A percentile compares a stretch with the other conserved stretches of the same genome.
Conservation (phyloP, 108 stramenopile genomes). For the Cyclotella sp. region DNA sequence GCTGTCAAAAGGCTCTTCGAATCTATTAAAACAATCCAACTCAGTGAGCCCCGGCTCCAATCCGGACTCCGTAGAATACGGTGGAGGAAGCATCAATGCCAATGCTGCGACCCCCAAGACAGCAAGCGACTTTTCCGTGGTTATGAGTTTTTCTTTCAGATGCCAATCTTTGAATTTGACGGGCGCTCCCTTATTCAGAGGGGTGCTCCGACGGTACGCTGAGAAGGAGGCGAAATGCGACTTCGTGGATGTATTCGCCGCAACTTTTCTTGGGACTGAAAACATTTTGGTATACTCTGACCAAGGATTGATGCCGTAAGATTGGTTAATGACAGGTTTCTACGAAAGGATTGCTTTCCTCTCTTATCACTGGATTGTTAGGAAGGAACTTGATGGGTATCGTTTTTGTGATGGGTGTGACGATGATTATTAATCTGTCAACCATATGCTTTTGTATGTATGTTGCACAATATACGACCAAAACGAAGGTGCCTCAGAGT, state of each 20-base stretch:
- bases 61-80: not conserved
- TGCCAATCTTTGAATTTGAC: slow-evolving; percentile 24
- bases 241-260: slow-evolving; percentile 2
- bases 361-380: too few relatives aligned
- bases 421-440: too few relatives aligned
- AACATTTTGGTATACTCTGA: not conserved
- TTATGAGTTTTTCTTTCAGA: slow-evolving; percentile 37
- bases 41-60: slow-evolving; percentile 12
- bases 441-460: too few relatives aligned
- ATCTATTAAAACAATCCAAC: slow-evolving; percentile 27
- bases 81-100: slow-evolving; percentile 37
- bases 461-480: too few relatives aligned
- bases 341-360: too few relatives aligned
- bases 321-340: too few relatives aligned
- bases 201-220: slow-evolving; percentile 14
- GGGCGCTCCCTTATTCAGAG: slow-evolving; percentile 16
- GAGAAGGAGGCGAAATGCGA: slow-evolving; percentile 1
- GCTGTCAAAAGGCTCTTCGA: slow-evolving; percentile 44
- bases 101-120: slow-evolving; percentile 35
- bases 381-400: too few relatives aligned
- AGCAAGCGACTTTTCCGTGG: slow-evolving; percentile 33
- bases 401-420: too few relatives aligned
- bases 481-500: too few relatives aligned
- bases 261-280: slow-evolving; percentile 1
- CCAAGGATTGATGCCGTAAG: not conserved